Conservation (phyloP, 2,329 filamentous ascomycete genomes). For the Colletotrichum melonis region DNA sequence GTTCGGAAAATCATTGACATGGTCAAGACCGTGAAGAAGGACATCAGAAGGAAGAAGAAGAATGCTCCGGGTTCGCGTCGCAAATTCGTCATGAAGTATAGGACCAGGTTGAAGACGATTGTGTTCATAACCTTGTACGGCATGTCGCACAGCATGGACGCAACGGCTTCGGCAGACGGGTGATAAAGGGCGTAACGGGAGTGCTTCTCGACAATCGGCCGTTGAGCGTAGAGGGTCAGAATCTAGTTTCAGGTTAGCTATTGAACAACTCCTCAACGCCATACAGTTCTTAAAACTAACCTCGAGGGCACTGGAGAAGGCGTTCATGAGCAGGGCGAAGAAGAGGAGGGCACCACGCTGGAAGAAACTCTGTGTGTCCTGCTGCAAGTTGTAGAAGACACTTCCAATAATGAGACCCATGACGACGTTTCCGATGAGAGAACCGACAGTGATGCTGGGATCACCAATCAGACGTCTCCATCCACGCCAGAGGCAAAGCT, state of each 20-base stretch:
- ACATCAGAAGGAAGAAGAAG: conserved; percentile 87
- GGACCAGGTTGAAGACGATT: conserved; percentile 79
- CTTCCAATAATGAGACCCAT: conserved; percentile 83
- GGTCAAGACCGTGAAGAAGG: conserved; percentile 76
- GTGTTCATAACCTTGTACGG: conserved; percentile 84
- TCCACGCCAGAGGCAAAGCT: conserved; percentile 84
- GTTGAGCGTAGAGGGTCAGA: conserved; percentile 86
- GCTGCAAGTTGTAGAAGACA: conserved; percentile 82
- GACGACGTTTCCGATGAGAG: conserved; percentile 77
- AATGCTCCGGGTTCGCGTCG: conserved; percentile 79
- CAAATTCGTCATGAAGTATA: conserved; percentile 91
- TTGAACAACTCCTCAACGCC: conserved; percentile 6
- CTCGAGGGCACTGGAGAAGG: conserved; percentile 83
- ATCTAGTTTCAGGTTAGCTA: conserved; percentile 61
- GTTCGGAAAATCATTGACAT: conserved; percentile 92
- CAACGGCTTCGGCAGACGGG: conserved; percentile 87
- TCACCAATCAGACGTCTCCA: conserved; percentile 83
- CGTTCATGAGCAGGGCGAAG: conserved; percentile 89
- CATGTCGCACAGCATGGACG: conserved; percentile 87
- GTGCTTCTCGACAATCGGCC: conserved; percentile 93
- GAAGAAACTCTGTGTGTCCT: conserved; percentile 79
- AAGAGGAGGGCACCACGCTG: conserved; percentile 84
- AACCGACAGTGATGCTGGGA: conserved; percentile 76
- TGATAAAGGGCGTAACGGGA: conserved; percentile 88
- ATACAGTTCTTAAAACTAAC: conserved; percentile 47